Percentiles rank a stretch among this genome's conserved stretches.
Evolutionary conservation across 495 filamentous ascomycete genomes (phyloP).

Genomic region (Neurospora pannonica): DNA sequence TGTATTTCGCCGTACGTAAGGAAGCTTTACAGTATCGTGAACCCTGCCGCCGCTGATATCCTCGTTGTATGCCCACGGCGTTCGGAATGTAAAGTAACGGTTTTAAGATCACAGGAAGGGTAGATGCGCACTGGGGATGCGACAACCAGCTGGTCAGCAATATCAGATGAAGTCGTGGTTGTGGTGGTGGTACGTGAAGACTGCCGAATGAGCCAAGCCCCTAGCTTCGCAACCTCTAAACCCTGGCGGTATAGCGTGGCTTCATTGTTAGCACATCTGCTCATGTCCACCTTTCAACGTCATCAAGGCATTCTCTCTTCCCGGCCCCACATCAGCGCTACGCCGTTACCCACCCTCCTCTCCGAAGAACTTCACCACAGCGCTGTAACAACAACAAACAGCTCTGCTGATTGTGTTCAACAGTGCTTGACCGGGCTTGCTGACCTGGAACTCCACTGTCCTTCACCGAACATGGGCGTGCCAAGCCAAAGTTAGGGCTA

Average conservation of each 20-base stretch:
- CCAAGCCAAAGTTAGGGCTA: background rate
- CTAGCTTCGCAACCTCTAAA: background rate
- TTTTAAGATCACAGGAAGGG: background rate
- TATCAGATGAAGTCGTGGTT: background rate
- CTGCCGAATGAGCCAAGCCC: background rate
- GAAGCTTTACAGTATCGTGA: background rate
- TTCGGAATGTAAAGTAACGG: background rate
- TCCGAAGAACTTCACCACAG: background rate
- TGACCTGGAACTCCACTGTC: background rate
- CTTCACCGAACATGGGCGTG: background rate
- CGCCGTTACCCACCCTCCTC: background rate
- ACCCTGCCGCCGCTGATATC: background rate
- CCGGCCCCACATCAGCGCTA: background rate
- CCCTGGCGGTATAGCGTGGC: background rate
- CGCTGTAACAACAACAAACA: background rate
- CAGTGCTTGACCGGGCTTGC: background rate
- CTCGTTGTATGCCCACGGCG: background rate
- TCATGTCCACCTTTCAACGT: background rate
- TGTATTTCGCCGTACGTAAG: background rate
- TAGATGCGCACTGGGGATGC: background rate
- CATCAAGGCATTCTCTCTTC: background rate
- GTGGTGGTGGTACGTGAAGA: background rate
- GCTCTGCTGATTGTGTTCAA: background rate
- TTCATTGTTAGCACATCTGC: background rate
- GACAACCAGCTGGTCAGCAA: background rate